Evolutionary conservation across 2,329 filamentous ascomycete species (phyloP).

Genomic region (Fusarium sp.): DNA sequence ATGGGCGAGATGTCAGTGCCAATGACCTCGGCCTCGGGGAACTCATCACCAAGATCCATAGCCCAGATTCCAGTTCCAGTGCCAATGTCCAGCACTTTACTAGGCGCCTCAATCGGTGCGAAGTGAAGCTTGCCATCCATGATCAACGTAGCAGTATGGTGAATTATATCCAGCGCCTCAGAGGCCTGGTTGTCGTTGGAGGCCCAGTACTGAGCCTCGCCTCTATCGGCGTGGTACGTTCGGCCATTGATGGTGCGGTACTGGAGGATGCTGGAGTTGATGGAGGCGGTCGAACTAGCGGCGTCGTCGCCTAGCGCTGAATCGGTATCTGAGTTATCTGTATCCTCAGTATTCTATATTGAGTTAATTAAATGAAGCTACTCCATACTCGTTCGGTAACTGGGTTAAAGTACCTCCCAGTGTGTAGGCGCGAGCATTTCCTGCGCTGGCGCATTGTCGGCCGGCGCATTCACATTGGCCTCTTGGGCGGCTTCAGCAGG

Average conservation of each 20-base stretch:
- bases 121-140: slow-evolving; percentile 34
- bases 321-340: slow-evolving; percentile 18
- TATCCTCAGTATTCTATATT: slow-evolving; percentile 12
- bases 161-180: slow-evolving; percentile 37
- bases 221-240: slow-evolving; percentile 39
- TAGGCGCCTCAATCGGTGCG: slow-evolving; percentile 7
- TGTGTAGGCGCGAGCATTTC: slow-evolving; percentile 38
- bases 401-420: slow-evolving; percentile 27
- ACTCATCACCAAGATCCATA: slow-evolving; percentile 60
- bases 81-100: slow-evolving; percentile 35
- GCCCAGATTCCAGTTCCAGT: slow-evolving; percentile 59
- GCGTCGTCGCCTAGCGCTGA: slow-evolving; percentile 30
- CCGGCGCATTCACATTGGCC: background rate
- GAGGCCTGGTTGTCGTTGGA: slow-evolving; percentile 38
- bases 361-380: background rate
- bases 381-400: no score
- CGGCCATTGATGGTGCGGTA: slow-evolving; percentile 42
- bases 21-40: slow-evolving; percentile 59
- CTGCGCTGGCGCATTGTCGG: background rate
- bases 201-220: slow-evolving; percentile 41
- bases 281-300: slow-evolving; percentile 30
- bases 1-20: slow-evolving; percentile 70
- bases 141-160: slow-evolving; percentile 32
- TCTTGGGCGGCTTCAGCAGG: background rate
- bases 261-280: slow-evolving; percentile 41